phyloP scores from a whole-genome alignment of 257 asterid genomes.

The Solanum corneliomulleri region DNA sequence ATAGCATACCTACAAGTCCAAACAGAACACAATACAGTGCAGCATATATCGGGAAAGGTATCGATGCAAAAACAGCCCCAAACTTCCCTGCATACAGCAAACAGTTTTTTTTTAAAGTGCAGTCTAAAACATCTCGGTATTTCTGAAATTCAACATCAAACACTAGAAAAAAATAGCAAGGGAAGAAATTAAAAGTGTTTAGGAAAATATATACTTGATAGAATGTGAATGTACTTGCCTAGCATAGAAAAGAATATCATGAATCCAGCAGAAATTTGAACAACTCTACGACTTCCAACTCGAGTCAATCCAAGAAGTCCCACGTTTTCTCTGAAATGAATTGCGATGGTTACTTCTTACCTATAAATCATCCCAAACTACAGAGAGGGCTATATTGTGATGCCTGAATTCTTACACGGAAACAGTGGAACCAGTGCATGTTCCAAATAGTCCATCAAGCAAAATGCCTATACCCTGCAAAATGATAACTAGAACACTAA shows the following conservation, averaged over 20 bases:
- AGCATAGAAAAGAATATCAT: constrained; percentile 94
- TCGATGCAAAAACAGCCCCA: constrained; percentile 98
- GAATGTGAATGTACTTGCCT: constrained; percentile 27
- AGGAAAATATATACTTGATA: background rate
- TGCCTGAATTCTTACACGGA: constrained; percentile 65
- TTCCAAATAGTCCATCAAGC: constrained; percentile 91
- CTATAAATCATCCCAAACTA: background rate
- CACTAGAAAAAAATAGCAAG: background rate
- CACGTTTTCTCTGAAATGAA: constrained; percentile 73
- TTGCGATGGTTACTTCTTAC: constrained; percentile 24
- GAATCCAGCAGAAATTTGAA: constrained; percentile 92
- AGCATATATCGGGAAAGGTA: constrained; percentile 85
- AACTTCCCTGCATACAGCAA: constrained; percentile 61
- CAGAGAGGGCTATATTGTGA: background rate
- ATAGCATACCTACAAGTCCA: constrained; percentile 86
- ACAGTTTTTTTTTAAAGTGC: background rate
- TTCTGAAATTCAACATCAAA: background rate
- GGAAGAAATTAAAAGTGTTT: background rate
- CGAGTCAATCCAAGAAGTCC: constrained; percentile 98
- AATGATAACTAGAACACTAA: background rate
- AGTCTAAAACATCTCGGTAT: background rate
- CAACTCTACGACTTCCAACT: constrained; percentile 98
- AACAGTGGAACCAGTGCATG: constrained; percentile 85
- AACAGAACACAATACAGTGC: constrained; percentile 86
- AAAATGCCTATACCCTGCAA: constrained; percentile 87